These are phyloP conservation scores for Odonthalia washingtoniensis DNA, from an alignment of 31 red algal genomes.

Conservation along the genomic window DNA sequence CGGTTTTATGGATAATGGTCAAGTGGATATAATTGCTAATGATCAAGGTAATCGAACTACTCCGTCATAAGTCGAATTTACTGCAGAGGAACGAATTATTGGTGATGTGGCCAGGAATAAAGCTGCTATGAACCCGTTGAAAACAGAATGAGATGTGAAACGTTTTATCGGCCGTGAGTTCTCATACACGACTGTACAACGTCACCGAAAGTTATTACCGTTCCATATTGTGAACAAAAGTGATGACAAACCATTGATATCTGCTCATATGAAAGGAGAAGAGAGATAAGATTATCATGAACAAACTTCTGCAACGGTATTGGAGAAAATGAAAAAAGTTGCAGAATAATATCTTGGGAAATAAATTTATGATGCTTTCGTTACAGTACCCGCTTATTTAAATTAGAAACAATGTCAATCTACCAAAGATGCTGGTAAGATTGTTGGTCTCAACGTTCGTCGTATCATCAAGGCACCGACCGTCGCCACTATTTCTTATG, in stretches of 20 bases:
- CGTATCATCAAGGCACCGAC: constrained; percentile 99
- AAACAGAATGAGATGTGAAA: constrained; percentile 97
- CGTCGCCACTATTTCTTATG: constrained; percentile 98
- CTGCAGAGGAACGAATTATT: constrained; percentile 89
- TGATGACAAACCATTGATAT: constrained; percentile 88
- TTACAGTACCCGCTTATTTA: constrained; percentile 99
- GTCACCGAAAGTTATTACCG: constrained; percentile 94
- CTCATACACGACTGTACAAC: constrained; percentile 89
- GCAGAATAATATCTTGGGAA: constrained; percentile 98
- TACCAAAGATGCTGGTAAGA: constrained; percentile 98
- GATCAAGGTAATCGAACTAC: constrained; percentile 99
- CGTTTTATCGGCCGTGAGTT: constrained; percentile 96
- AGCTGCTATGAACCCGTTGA: constrained; percentile 93
- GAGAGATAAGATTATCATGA: constrained; percentile 88
- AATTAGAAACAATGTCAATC: constrained; percentile 97
- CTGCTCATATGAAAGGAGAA: constrained; percentile 75
- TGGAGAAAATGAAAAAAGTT: constrained; percentile 99
- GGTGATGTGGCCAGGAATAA: constrained; percentile 98
- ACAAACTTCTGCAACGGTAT: constrained; percentile 95
- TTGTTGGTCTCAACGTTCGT: constrained; percentile 96
- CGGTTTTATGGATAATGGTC: constrained; percentile 92
- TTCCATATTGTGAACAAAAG: constrained; percentile 93
- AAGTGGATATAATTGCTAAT: constrained; percentile 97
- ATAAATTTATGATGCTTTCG: constrained; percentile 91
- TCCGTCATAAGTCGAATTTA: constrained; percentile 96